Base-by-base conservation (phyloP, 2,329 filamentous ascomycete genomes). In the Colletotrichum somersetense region DNA sequence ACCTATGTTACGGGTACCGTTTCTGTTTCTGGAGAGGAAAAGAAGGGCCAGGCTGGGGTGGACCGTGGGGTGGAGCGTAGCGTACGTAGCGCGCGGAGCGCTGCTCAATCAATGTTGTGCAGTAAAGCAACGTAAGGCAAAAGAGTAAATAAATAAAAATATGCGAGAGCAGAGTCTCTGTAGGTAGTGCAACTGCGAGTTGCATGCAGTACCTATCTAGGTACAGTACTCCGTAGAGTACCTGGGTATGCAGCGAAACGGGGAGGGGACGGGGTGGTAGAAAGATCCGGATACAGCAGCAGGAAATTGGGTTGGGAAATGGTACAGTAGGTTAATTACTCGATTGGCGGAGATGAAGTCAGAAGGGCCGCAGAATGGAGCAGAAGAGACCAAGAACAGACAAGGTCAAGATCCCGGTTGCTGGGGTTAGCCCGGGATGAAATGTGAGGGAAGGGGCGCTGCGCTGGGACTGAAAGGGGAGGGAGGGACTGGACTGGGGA, bases 251-350 rank as follows among this genome's bases (percentile, higher is more conserved):
- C 20, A 35, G 48, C 42, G 20, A 40, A 38, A 56, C n/a, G 55
- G 61, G 38, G 42, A 40, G 38, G 46, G 52, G 59, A 62, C 48
- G 55, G 53, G 55, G 53, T 20, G 40, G 38, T 35, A 23, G 35
- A 40, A 30, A 52, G 59, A 62, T 30, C 30, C 30, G 30, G 4
- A 30, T 52, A 56, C 67, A 61, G 67, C 53, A 55, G 50, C 12
- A 52, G 71, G 71, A 73, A 73, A 73, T 73, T 73, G 67, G 66
- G 61, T 53, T 66, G 50, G 62, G 44, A 52, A 52, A 66, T 40
- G 35, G 44, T 52, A 56, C 8, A 11, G 26, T 5, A 38, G 35
- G 35, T 38, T 10, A 44, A 26, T 53, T 58, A 48, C 62, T 67
- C 71, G 55, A 70, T 73, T 67, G 67, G 71, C 71, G 23, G 57